Conservation (phyloP, 768 basidiomycete species). For the Plicaturopsis crispa region DNA sequence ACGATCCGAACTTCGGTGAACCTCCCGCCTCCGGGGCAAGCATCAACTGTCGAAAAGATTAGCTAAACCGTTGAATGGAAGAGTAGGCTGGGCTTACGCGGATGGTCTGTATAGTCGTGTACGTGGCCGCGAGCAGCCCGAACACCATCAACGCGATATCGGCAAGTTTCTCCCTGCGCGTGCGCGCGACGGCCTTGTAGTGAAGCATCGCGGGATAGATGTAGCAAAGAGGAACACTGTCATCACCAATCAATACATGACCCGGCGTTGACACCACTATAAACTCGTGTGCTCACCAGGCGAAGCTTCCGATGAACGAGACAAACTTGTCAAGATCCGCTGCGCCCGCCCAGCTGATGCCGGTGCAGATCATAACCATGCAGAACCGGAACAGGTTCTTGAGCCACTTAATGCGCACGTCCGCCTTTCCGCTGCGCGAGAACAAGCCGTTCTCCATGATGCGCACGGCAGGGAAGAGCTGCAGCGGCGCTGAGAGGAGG, state of each 20-base stretch:
- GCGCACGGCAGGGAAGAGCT: constrained; percentile 95
- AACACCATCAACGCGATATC: constrained; percentile 76
- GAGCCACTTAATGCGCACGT: constrained; percentile 84
- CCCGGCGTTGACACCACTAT: neutral
- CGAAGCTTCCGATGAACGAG: constrained; percentile 86
- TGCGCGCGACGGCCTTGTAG: constrained; percentile 77
- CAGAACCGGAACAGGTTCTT: constrained; percentile 87
- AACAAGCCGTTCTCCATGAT: constrained; percentile 97
- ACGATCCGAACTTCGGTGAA: constrained; percentile 26
- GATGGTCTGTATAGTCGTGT: constrained; percentile 78
- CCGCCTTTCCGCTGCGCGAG: constrained; percentile 75
- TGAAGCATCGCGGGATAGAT: constrained; percentile 93
- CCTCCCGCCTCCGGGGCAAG: constrained; percentile 35
- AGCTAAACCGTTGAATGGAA: neutral
- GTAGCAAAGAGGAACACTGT: constrained; percentile 87
- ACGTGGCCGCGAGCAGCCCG: constrained; percentile 62
- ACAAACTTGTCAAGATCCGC: constrained; percentile 94
- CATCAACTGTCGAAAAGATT: constrained; percentile 42
- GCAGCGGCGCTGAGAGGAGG: constrained; percentile 83
- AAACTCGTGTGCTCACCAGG: constrained; percentile 55
- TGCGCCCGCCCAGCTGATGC: constrained; percentile 76
- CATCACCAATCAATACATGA: constrained; percentile 7
- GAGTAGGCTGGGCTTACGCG: constrained; percentile 33
- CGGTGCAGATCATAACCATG: constrained; percentile 74
- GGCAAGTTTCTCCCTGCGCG: constrained; percentile 50